Conservation (phyloP, 2,329 filamentous ascomycete species). For the Periglandula ipomoeae region DNA sequence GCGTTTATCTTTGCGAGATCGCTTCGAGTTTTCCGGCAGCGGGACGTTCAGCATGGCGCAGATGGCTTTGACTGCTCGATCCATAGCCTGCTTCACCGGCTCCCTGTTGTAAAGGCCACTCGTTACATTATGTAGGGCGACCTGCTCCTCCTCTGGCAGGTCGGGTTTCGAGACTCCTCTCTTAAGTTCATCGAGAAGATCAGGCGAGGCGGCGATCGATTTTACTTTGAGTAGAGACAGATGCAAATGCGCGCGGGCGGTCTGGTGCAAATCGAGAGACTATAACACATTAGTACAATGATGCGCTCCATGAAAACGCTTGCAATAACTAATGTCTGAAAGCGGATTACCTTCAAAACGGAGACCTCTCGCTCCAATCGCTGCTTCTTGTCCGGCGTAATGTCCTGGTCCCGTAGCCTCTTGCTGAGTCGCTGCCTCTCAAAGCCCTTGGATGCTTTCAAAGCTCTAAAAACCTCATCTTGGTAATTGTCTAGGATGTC, state of each 20-base stretch:
- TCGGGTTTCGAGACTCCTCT: constrained; percentile 39
- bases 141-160: constrained; percentile 41
- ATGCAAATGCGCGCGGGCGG: constrained; percentile 46
- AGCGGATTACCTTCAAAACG: constrained; percentile 39
- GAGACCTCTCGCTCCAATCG: constrained; percentile 53
- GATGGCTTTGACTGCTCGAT: constrained; percentile 38
- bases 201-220: constrained; percentile 39
- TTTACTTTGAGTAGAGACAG: constrained; percentile 46
- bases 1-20: constrained; percentile 21
- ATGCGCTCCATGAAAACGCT: background rate
- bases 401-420: constrained; percentile 38
- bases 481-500: constrained; percentile 44
- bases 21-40: constrained; percentile 31
- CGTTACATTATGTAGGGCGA: constrained; percentile 49
- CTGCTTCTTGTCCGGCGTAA: constrained; percentile 38
- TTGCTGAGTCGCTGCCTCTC: constrained; percentile 69
- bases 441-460: constrained; percentile 66
- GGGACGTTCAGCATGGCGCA: constrained; percentile 40
- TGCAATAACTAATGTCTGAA: background rate
- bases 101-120: constrained; percentile 46
- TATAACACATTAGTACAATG: constrained; percentile 14
- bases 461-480: constrained; percentile 53
- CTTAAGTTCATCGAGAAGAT: constrained; percentile 39
- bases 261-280: constrained; percentile 49
- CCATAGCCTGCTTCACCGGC: constrained; percentile 39